Conservation (phyloP, 306 rosid genomes). For the Fragaria vesca region DNA sequence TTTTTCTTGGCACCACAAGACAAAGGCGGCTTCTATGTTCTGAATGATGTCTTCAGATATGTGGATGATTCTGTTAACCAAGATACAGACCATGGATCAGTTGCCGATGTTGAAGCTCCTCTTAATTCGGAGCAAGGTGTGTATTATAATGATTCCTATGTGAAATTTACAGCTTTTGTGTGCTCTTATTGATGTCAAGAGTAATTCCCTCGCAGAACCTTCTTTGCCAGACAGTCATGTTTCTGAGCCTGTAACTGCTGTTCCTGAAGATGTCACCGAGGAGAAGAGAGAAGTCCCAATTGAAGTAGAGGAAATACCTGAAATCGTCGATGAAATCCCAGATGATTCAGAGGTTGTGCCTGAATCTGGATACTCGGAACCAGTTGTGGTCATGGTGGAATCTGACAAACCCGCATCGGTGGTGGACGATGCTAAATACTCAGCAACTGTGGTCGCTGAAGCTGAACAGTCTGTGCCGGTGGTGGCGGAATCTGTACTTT, state of each 20-base stretch:
- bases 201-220: slow-evolving; percentile 35
- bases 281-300: slow-evolving; percentile 41
- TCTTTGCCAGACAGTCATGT: slow-evolving; percentile 35
- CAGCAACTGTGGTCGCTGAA: not conserved
- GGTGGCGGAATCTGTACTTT: not conserved
- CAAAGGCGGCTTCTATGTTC: slow-evolving; percentile 83
- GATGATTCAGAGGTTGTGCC: slow-evolving; percentile 44
- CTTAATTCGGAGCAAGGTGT: slow-evolving; percentile 47
- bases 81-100: slow-evolving; percentile 33
- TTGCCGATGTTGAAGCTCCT: slow-evolving; percentile 37
- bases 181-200: slow-evolving; percentile 10
- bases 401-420: not conserved
- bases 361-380: slow-evolving; percentile 32
- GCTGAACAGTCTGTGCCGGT: not conserved
- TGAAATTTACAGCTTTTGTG: not conserved
- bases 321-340: slow-evolving; percentile 60
- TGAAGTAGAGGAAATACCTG: slow-evolving; percentile 56
- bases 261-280: slow-evolving; percentile 32
- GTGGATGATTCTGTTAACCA: slow-evolving; percentile 43
- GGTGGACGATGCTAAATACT: not conserved
- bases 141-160: slow-evolving; percentile 5
- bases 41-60: slow-evolving; percentile 86
- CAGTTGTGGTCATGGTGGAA: not conserved
- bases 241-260: slow-evolving; percentile 33
- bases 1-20: slow-evolving; percentile 97